Conservation (phyloP, 176 grass and related monocot genomes). For the Carex pumila region DNA sequence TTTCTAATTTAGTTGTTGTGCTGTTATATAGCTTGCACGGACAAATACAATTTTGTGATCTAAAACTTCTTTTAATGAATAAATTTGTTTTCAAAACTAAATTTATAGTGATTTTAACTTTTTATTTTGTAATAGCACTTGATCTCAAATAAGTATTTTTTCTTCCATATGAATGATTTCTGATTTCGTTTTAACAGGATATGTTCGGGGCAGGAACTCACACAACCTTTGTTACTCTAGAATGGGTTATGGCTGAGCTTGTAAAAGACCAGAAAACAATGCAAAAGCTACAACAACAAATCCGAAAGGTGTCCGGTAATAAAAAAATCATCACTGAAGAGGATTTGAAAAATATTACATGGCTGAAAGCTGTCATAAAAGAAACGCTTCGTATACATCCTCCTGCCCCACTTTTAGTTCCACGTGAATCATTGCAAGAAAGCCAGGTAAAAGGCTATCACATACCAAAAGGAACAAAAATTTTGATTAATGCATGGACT, state of each 20-base stretch:
- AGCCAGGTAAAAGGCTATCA: conserved; percentile 22
- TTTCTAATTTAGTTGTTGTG: no score
- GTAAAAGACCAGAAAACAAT: not conserved
- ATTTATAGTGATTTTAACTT: no score
- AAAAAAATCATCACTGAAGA: conserved; percentile 16
- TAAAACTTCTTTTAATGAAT: no score
- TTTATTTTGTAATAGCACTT: no score
- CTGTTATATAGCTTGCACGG: no score
- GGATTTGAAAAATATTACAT: conserved; percentile 9
- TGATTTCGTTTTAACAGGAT: conserved; percentile 2
- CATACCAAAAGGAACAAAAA: conserved; percentile 24
- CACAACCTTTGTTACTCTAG: conserved; percentile 25
- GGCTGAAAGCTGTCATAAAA: conserved; percentile 32
- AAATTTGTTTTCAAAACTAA: no score
- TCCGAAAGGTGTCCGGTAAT: not conserved
- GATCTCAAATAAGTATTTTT: not conserved
- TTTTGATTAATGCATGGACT: conserved; percentile 30
- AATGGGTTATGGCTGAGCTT: conserved; percentile 36
- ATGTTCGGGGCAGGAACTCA: conserved; percentile 38
- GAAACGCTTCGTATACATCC: conserved; percentile 17
- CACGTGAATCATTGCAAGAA: no score
- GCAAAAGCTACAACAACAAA: conserved; percentile 36
- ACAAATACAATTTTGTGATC: no score
- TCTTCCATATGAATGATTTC: not conserved
- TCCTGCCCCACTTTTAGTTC: no score